Percentiles rank a stretch among this genome's conserved stretches.
These are phyloP conservation scores for Ophiorrhiza pumila DNA, from an alignment of 257 asterid species.

Conservation along the genomic window DNA sequence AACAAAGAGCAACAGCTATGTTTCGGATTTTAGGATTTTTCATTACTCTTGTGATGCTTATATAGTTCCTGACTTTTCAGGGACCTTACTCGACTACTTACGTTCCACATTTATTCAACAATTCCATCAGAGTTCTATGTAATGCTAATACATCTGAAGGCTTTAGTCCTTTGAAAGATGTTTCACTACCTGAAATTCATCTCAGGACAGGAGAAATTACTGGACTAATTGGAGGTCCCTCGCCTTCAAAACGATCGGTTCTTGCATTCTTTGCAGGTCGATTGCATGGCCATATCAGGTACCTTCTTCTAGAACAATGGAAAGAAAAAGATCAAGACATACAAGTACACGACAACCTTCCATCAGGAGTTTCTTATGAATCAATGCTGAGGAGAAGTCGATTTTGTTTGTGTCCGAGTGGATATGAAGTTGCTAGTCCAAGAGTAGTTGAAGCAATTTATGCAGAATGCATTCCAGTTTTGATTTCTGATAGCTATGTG, in stretches of 20 bases:
- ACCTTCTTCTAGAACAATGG: slow-evolving; percentile 57
- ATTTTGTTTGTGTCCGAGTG: slow-evolving; percentile 46
- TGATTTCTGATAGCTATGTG: slow-evolving; percentile 39
- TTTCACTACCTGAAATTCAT: slow-evolving; percentile 64
- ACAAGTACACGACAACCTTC: slow-evolving; percentile 31
- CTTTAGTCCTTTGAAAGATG: slow-evolving; percentile 70
- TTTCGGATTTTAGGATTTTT: background rate
- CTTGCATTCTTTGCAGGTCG: slow-evolving; percentile 83
- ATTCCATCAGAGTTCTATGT: slow-evolving; percentile 72
- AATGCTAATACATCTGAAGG: slow-evolving; percentile 89
- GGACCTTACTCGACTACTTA: slow-evolving; percentile 60
- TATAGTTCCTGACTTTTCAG: slow-evolving; percentile 28
- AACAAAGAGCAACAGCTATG: background rate
- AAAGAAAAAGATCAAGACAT: slow-evolving; percentile 46
- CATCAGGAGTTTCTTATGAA: slow-evolving; percentile 24
- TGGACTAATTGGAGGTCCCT: slow-evolving; percentile 68
- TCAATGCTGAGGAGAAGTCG: slow-evolving; percentile 32
- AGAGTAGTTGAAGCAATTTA: slow-evolving; percentile 46
- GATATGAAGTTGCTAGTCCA: slow-evolving; percentile 54
- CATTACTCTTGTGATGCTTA: background rate
- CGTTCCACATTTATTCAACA: slow-evolving; percentile 59
- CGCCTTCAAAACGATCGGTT: slow-evolving; percentile 55
- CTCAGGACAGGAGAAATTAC: slow-evolving; percentile 59
- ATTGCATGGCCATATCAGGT: slow-evolving; percentile 65
- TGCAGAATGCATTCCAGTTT: slow-evolving; percentile 43